Conservation (phyloP, 2,329 filamentous ascomycete species). For the Apiospora rasikravindrae region DNA sequence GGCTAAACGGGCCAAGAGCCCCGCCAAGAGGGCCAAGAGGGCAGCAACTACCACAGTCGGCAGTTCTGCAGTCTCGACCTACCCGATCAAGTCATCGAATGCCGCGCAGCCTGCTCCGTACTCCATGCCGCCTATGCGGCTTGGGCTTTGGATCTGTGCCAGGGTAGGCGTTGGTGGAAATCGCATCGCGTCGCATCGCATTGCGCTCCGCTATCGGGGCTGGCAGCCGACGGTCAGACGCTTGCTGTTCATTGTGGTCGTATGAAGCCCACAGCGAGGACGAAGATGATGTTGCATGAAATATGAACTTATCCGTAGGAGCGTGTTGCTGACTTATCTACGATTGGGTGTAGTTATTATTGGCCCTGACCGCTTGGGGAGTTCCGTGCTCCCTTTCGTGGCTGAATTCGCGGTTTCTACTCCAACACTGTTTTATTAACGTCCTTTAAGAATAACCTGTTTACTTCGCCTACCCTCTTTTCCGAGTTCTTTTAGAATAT, state of each 20-base stretch:
- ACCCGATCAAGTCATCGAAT: background rate
- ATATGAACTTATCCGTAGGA: too few relatives aligned
- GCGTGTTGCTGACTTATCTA: too few relatives aligned
- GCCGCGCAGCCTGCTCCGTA: background rate
- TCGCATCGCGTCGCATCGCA: background rate
- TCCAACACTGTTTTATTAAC: too few relatives aligned
- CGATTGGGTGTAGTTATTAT: too few relatives aligned
- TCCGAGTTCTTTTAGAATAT: too few relatives aligned
- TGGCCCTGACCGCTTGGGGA: too few relatives aligned
- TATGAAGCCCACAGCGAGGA: background rate
- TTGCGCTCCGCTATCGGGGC: background rate
- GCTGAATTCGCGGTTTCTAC: too few relatives aligned
- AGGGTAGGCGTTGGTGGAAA: background rate
- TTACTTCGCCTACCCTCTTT: too few relatives aligned
- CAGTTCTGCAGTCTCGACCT: background rate
- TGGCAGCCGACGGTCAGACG: background rate
- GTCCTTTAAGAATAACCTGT: too few relatives aligned
- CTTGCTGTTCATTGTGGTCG: background rate
- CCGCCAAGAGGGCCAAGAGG: background rate
- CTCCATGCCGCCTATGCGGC: background rate
- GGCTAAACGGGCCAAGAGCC: background rate
- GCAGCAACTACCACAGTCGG: background rate
- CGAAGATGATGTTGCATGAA: constrained; percentile 3
- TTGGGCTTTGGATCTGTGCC: background rate
- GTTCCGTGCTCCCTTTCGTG: too few relatives aligned